phyloP scores from a whole-genome alignment of 768 basidiomycete genomes.

The Russula lepida region DNA sequence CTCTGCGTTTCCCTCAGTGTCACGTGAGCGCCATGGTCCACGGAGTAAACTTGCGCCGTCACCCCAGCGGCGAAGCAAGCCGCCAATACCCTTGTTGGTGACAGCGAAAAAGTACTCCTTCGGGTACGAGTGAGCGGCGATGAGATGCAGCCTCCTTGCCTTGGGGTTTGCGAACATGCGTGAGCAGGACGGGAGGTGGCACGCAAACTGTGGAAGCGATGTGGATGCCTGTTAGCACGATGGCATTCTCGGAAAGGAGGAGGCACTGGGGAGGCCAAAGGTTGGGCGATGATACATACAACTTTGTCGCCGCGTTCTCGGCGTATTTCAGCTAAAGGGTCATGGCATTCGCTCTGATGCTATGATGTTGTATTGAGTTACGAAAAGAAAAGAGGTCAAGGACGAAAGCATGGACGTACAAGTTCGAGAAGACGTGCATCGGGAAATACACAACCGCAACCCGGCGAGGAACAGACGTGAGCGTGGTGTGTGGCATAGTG shows the following conservation, averaged over 20 bases:
- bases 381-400: neutral
- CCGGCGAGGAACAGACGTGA: constrained; percentile 63
- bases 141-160: constrained; percentile 69
- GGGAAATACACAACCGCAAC: constrained; percentile 78
- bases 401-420: constrained; percentile 39
- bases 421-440: constrained; percentile 70
- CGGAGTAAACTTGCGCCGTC: constrained; percentile 76
- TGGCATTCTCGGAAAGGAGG: neutral
- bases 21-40: constrained; percentile 56
- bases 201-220: constrained; percentile 54
- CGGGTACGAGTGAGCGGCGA: constrained; percentile 73
- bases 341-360: constrained; percentile 85
- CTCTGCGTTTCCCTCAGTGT: constrained; percentile 22
- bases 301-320: constrained; percentile 82
- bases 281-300: constrained; percentile 36
- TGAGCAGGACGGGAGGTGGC: constrained; percentile 55
- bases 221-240: neutral
- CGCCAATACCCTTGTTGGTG: constrained; percentile 85
- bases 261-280: neutral
- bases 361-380: constrained; percentile 23
- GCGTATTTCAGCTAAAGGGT: constrained; percentile 68
- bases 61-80: constrained; percentile 70
- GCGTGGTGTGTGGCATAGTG: constrained; percentile 83
- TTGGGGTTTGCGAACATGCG: constrained; percentile 65
- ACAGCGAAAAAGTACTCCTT: constrained; percentile 89